Percentiles rank a stretch among this genome's conserved stretches.
phyloP scores from a whole-genome alignment of 495 filamentous ascomycete genomes.

The Aspergillus incahuasiensis region DNA sequence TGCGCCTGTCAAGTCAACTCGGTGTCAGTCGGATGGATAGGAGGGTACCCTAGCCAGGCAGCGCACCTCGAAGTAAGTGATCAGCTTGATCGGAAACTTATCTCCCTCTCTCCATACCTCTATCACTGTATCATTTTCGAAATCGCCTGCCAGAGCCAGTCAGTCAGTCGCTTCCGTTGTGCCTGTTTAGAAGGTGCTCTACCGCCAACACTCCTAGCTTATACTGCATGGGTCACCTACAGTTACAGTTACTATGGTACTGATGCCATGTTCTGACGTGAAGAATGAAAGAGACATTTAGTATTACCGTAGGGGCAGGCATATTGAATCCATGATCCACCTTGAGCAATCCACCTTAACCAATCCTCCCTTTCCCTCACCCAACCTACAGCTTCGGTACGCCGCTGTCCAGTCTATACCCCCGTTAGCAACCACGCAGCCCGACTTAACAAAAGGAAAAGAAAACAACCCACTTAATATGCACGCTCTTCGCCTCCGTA shows the following conservation, averaged over 20 bases:
- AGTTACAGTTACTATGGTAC: too few relatives aligned
- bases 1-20: neutral
- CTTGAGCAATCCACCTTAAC: too few relatives aligned
- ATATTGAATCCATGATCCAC: too few relatives aligned
- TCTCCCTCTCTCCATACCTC: constrained; percentile 35
- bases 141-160: constrained; percentile 23
- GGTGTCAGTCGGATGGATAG: too few relatives aligned
- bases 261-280: too few relatives aligned
- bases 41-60: neutral
- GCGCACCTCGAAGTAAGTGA: constrained; percentile 10
- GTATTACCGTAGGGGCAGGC: too few relatives aligned
- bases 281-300: constrained; percentile 2
- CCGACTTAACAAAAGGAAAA: neutral
- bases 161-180: neutral
- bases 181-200: constrained; percentile 16
- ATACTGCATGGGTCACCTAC: constrained; percentile 29
- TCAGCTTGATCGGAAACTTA: constrained; percentile 29
- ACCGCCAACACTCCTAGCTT: constrained; percentile 13
- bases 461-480: constrained; percentile 1
- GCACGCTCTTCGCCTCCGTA: constrained; percentile 9
- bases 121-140: constrained; percentile 32
- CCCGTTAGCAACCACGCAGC: neutral
- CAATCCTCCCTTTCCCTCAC: too few relatives aligned
- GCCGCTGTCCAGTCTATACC: neutral
- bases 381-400: neutral